Conservation (phyloP, 129 eudicot species). For the Chrysanthemum makinoi region DNA sequence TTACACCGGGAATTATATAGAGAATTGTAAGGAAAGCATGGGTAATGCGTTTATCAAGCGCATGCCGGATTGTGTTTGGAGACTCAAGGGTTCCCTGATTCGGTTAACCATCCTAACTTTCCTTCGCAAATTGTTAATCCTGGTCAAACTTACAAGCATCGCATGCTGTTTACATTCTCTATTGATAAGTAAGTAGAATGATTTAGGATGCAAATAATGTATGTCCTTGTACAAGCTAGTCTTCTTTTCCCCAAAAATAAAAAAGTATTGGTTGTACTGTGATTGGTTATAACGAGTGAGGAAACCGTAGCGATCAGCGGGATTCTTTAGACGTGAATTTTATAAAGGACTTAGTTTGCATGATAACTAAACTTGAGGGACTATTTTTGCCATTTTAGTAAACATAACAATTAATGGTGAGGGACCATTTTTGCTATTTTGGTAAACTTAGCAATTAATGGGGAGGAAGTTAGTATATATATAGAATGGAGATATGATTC, state of each 20-base stretch:
- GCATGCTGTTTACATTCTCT: constrained; percentile 60
- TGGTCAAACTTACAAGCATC: constrained; percentile 60
- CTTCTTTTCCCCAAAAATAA: background rate
- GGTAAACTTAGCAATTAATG: no score
- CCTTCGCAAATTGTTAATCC: constrained; percentile 72
- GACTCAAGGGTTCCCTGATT: constrained; percentile 89
- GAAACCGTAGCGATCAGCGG: no score
- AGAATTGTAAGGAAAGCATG: constrained; percentile 69
- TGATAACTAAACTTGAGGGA: no score
- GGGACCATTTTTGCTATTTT: no score
- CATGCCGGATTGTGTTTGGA: constrained; percentile 80
- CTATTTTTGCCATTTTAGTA: no score
- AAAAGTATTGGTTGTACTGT: background rate
- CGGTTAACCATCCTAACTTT: constrained; percentile 82
- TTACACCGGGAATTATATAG: constrained; percentile 61
- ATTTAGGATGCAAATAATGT: background rate
- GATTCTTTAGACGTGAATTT: no score
- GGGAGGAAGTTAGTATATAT: no score
- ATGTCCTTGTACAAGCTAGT: background rate
- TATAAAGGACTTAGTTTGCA: no score
- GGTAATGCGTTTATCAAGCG: constrained; percentile 53
- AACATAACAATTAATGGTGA: no score
- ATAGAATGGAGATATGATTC: background rate
- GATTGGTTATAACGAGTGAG: constrained; percentile 1
- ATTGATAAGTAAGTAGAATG: constrained; percentile 15